Evolutionary conservation across 495 filamentous ascomycete species (phyloP).

Genomic region (Parathielavia hyrcaniae): DNA sequence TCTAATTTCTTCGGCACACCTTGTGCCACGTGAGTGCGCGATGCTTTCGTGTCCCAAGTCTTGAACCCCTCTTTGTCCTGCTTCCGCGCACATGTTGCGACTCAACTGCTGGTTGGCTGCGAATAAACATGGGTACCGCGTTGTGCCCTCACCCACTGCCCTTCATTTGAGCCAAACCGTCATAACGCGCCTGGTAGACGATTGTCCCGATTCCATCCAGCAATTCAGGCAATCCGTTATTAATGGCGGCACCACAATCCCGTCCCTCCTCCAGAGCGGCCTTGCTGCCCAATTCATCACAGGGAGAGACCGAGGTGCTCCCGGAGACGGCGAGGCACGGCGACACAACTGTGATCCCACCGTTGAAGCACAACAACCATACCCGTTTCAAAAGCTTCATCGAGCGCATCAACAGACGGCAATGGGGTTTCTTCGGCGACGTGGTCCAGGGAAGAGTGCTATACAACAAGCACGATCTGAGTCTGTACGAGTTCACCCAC

Average conservation of each 20-base stretch:
- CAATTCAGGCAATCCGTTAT: too few species aligned
- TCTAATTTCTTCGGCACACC: neutral
- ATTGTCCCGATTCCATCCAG: too few species aligned
- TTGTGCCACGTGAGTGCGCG: constrained; percentile 1
- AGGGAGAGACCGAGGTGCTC: neutral
- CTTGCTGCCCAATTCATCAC: neutral
- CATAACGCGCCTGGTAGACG: too few species aligned
- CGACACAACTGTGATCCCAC: constrained; percentile 6
- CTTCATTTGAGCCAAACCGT: too few species aligned
- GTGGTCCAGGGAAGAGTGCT: constrained; percentile 16
- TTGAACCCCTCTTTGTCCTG: too few species aligned
- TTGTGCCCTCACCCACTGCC: too few species aligned
- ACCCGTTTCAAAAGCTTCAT: constrained; percentile 20
- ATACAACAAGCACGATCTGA: constrained; percentile 26
- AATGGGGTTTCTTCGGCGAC: constrained; percentile 18
- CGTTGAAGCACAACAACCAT: constrained; percentile 12
- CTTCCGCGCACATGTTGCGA: neutral
- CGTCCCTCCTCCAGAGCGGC: too few species aligned
- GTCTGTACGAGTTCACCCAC: constrained; percentile 22
- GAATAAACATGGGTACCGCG: too few species aligned
- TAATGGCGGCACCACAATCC: too few species aligned
- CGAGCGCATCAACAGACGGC: constrained; percentile 20
- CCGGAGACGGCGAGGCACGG: neutral
- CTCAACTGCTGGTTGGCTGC: neutral
- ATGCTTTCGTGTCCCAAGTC: neutral